Conservation (phyloP, 2,329 filamentous ascomycete species). For the Colletotrichum gloeosporioides region DNA sequence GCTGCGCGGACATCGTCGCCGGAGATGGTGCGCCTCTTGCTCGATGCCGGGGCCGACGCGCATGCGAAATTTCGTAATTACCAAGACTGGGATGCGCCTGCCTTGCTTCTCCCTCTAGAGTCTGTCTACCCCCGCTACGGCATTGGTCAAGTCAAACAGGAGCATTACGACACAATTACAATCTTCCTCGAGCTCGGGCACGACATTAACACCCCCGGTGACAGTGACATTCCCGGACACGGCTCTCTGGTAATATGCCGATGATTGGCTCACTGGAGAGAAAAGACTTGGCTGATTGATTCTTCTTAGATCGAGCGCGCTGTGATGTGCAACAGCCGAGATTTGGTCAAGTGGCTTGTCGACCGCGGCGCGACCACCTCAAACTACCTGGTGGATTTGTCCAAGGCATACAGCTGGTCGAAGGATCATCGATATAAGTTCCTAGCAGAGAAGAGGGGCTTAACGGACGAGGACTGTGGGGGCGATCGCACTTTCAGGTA, state of each 20-base stretch:
- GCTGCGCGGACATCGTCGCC: background rate
- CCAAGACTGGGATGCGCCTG: background rate
- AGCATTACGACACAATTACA: background rate
- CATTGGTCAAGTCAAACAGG: background rate
- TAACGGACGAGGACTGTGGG: background rate
- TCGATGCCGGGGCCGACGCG: background rate
- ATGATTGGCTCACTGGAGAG: background rate
- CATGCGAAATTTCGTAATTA: background rate
- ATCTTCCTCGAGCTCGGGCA: background rate
- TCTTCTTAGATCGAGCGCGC: background rate
- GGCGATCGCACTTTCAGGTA: background rate
- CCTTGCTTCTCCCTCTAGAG: background rate
- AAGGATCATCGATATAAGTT: background rate
- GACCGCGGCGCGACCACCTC: background rate
- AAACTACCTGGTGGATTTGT: background rate
- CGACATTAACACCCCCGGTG: background rate
- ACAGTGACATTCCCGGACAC: background rate
- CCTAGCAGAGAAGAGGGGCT: background rate
- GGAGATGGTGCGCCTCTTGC: background rate
- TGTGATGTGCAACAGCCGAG: background rate
- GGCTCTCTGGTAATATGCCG: background rate
- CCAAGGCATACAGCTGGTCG: background rate
- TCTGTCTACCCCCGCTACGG: background rate
- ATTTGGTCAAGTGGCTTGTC: background rate
- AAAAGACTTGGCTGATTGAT: accelerated